Evolutionary conservation across 148 eudicot genomes (phyloP), one percentile per base, ranked within the genome.

Genomic region (Fagopyrum tataricum): DNA sequence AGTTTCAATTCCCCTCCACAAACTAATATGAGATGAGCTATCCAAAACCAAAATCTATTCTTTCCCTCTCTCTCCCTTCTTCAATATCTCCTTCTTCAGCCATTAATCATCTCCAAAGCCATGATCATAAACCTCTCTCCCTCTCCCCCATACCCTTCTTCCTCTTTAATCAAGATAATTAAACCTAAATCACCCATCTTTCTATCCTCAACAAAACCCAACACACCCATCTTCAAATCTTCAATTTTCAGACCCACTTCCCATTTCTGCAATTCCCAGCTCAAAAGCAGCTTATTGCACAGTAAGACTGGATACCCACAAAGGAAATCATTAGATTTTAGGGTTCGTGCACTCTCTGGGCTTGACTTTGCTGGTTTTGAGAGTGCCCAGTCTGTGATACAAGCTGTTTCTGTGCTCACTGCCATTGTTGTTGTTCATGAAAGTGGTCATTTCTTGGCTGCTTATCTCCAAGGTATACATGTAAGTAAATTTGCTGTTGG

Each of bases 401-500:
- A 86, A 77, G 96, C 99, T 18, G 82, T 73, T 67, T 76, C 85
- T 18, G 97, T 96, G 12, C 83, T 96, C 51, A 92, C 99, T 9
- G 92, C 99, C 31, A 96, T 92, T 20, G 90, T 96, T 48, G 83
- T 96, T 49, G 97, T 96, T 70, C 99, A 96, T 74, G 99, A 92
- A 76, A 90, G 90, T 79, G 99, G 99, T 71, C 99, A 96, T 80
- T 96, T 96, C 58, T 74, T 96, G 67, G 99, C 97, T 39, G 99
- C 99, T 56, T 85, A 80, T 84, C 88, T 92, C 75, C 99, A 92
- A 75, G 99, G 99, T 17, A 91, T 92, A 17, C 97, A 86, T 84
- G 92, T 92, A 72, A 96, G 97, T 92, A 96, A 96, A 82, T 96
- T 96, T 81, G 92, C 97, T n/a, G 85, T 96, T 79, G 99, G 99